Base-by-base conservation (phyloP, 768 basidiomycete species). In the Clavaria fumosa region DNA sequence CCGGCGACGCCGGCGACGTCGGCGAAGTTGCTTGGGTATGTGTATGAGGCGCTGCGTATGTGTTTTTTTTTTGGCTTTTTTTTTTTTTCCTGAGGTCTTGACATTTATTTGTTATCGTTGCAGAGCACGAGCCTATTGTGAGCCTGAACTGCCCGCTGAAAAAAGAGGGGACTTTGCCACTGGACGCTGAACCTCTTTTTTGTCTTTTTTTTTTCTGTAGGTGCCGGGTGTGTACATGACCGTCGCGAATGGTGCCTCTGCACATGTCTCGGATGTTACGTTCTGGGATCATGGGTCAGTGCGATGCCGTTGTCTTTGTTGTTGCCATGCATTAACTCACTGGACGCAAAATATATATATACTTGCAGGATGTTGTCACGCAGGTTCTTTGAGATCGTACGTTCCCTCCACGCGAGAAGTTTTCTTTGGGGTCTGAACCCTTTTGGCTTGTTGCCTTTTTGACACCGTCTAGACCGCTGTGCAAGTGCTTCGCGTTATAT, bases 41-140 rank as follows among this genome's bases (percentile, higher is more conserved):
- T 71, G 14, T 55, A 59, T 40, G 63, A 64, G 41, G 72, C 71
- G 10, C 53, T 75, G 34, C 49, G 65, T 64, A 43, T 47, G 62
- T 12, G 10, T 15, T 4, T 28, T 22, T 20, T 5, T 20, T 12
- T 6, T n/a, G 21, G 59, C n/a, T 60, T 59, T 7, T 55, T 67
- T 3, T 65, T 63, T 38, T 57, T 62, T 28, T 62, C 58, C 12
- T 58, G 58, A 1, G 45, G 37, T 1, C 45, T 48, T 34, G 56
- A 56, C 18, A 47, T 47, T 1, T 28, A 51, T 4, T 30, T 61
- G 9, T 58, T 51, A 6, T 39, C 39, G 4, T 35, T 49, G 11
- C 47, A 47, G 28, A 49, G 67, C 5, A 43, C 5, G 53, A 57
- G 23, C 65, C 65, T 23, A 64, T 61, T 45, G 45, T 50, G 10